Base-by-base conservation (phyloP, 2,329 filamentous ascomycete genomes). In the Curvularia sp. region DNA sequence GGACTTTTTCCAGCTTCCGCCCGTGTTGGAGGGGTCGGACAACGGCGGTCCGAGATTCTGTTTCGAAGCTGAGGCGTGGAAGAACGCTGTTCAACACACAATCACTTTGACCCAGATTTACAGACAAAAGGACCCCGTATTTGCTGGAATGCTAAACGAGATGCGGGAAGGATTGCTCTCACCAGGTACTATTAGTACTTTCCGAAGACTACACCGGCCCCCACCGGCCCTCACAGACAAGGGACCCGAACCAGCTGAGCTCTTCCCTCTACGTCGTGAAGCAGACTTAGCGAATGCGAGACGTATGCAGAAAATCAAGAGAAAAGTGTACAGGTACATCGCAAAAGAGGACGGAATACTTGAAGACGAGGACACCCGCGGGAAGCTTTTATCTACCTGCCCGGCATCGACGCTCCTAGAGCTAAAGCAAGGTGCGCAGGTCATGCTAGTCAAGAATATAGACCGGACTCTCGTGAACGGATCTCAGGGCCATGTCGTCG, bases 401-500 rank as follows among this genome's bases (percentile, higher is more conserved):
- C 97, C 99, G 90, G 93, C 94, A 0, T 93, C 94, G 0, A 89
- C 89, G 67, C 73, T 78, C 0, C 86, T 99, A 19, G 87, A 90
- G 30, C 80, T 99, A 27, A 98, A 97, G 77, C 89, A 94, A 62
- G 92, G 93, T 10, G 92, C 95, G 0, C 96, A 99, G 74, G 96
- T 99, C 45, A 99, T 99, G 95, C 82, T 99, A 15, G 97, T 99
- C 82, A 99, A 99, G 78, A 99, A 99, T 69, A 89, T 98, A 79
- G 95, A 99, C 71, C 92, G 96, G 38, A 89, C 87, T 0, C 83
- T 99, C 0, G 95, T 98, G 66, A 99, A 99, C 72, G 95, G 95
- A 4, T 96, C 94, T 0, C 83, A 99, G 9, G 95, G 95, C 23
- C 93, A 90, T 59, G 90, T 99, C 3, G 84, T 89, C 8, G 87